phyloP scores from a whole-genome alignment of 2,329 filamentous ascomycete genomes.

The Mycosphaerella sp. region DNA sequence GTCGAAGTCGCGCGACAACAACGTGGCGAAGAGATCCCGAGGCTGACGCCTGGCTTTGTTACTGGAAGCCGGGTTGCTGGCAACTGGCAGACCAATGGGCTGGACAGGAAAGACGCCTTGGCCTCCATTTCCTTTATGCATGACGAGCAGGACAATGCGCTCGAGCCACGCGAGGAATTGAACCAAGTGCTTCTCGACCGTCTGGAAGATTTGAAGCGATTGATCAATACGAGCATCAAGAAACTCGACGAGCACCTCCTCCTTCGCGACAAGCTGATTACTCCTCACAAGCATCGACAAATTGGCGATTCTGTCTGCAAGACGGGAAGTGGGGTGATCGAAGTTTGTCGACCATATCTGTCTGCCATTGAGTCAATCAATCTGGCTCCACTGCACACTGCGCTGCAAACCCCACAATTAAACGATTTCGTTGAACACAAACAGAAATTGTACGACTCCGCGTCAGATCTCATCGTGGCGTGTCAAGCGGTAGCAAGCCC shows the following conservation, averaged over 20 bases:
- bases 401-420: conserved; percentile 76
- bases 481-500: conserved; percentile 91
- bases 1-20: conserved; percentile 93
- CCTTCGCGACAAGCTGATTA: conserved; percentile 73
- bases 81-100: conserved; percentile 71
- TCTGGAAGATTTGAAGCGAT: conserved; percentile 77
- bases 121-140: conserved; percentile 68
- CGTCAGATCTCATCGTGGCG: conserved; percentile 78
- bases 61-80: conserved; percentile 77
- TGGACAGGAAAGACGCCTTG: conserved; percentile 59
- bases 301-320: conserved; percentile 78
- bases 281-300: conserved; percentile 67
- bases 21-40: conserved; percentile 83
- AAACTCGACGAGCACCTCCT: conserved; percentile 79
- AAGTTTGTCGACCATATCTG: conserved; percentile 86
- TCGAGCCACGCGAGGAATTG: conserved; percentile 66
- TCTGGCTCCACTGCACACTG: conserved; percentile 68
- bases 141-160: conserved; percentile 68
- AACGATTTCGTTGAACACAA: conserved; percentile 85
- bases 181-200: conserved; percentile 73
- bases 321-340: conserved; percentile 71
- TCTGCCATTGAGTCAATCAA: conserved; percentile 88
- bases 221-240: conserved; percentile 78
- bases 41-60: conserved; percentile 90
- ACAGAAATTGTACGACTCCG: conserved; percentile 87